Base-by-base conservation (phyloP, 2,329 filamentous ascomycete genomes). In the Pseudogymnoascus pannorum region DNA sequence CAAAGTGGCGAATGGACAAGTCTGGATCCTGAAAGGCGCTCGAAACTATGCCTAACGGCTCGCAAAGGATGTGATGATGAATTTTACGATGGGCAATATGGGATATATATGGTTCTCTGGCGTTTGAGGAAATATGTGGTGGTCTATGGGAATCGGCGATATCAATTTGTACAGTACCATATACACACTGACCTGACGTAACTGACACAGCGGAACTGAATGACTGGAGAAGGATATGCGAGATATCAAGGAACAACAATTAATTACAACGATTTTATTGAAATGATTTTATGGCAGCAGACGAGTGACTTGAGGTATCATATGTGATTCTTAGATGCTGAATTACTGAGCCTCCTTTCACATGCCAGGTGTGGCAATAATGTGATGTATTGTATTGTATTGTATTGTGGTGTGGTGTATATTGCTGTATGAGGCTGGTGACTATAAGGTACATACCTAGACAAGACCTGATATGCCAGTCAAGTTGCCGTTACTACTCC, bases 1-100 rank as follows among this genome's bases (percentile, higher is more conserved):
- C 66, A 82, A 85, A 63, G 92, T 95, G 16, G 82, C 85, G 3
- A 99, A 97, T 72, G 94, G 94, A 3, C 89, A 97, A 75, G 81
- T 97, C 26, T 76, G 74, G 74, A 71, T 74, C 33, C 65, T 90
- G 63, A 83, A 83, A 66, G 80, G 78, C 4, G 82, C 87, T n/a
- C 66, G 69, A 59, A 71, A 71, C 60, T 72, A 72, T 51, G 66
- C 64, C 26, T 71, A 60, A 63, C 9, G 29, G 16, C 12, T 7
- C 14, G n/a, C 20, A 4, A 24, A 12, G 18, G 2, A 38, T 38
- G 18, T 6, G 18, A 58, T 24, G 8, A 40, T 36, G 57, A 58
- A 36, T 24, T 33, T 5, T 58, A 58, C 57, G 57, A 58, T 4
- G 14, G 4, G 29, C 18, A 40, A 58, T 40, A 38, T 31, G 48